A percentile compares a stretch with the other conserved stretches of the same genome.
Evolutionary conservation across 768 basidiomycete genomes (phyloP).

Genomic region (Leucogyrophana mollusca): DNA sequence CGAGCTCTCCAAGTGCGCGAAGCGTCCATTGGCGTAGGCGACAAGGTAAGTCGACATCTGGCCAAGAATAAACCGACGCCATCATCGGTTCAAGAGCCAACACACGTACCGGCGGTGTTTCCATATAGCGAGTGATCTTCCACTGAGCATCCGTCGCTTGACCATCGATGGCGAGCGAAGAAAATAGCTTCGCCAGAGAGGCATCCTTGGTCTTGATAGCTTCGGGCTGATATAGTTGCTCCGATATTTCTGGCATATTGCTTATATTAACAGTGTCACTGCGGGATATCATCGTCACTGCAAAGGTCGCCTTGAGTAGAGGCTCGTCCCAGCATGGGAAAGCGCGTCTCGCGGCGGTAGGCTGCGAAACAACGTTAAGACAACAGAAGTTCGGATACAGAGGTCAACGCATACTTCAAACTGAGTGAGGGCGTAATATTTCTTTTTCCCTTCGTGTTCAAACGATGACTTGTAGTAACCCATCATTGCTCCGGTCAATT

Average conservation of each 20-base stretch:
- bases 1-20: slow-evolving; percentile 68
- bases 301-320: slow-evolving; percentile 79
- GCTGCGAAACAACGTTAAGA: slow-evolving; percentile 39
- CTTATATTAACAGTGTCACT: slow-evolving; percentile 72
- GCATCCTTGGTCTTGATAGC: slow-evolving; percentile 26
- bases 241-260: slow-evolving; percentile 82
- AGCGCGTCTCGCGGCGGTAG: slow-evolving; percentile 79
- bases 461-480: slow-evolving; percentile 79
- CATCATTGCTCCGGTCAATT: slow-evolving; percentile 70
- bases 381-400: not conserved
- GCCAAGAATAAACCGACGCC: not conserved
- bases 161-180: slow-evolving; percentile 36
- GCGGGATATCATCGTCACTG: slow-evolving; percentile 78
- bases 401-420: slow-evolving; percentile 59
- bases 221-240: slow-evolving; percentile 43
- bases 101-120: slow-evolving; percentile 61
- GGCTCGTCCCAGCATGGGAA: slow-evolving; percentile 97
- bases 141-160: slow-evolving; percentile 43
- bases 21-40: slow-evolving; percentile 81
- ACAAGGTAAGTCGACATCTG: slow-evolving; percentile 88
- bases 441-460: slow-evolving; percentile 61
- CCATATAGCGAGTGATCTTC: slow-evolving; percentile 82
- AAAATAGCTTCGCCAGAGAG: slow-evolving; percentile 41
- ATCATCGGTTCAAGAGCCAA: not conserved
- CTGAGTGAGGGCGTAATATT: slow-evolving; percentile 81